Evolutionary conservation across 2,329 filamentous ascomycete species (phyloP), one percentile per base, ranked within the genome.

Genomic region (Neophaeococcomyces aloes): DNA sequence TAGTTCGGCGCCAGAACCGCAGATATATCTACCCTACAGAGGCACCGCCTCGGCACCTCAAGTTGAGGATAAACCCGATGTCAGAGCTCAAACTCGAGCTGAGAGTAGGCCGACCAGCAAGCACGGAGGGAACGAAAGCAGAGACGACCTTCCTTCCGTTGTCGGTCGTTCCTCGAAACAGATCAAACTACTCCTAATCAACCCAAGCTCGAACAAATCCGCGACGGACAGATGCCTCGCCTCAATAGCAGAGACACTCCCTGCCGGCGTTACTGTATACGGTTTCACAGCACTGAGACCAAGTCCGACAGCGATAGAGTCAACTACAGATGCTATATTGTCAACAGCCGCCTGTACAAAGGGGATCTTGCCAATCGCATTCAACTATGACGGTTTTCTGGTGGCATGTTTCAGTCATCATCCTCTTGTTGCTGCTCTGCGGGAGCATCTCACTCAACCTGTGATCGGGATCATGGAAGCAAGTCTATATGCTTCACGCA

Each of bases 381-480:
- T 71, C 11, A 57, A 61, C 3, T 71, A 68, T 53, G 62, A 70
- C 53, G 70, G 65, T 0, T 67, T 72, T 38, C 59, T 72, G 2
- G 64, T 74, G 2, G 68, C 69, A 2, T 72, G 68, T 57, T 72
- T 70, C 56, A 67, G 63, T 42, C 63, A 68, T 27, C 69, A 72
- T 46, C 63, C 66, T 1, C 59, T 72, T 2, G 68, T 68, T 44
- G 55, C 57, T 17, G 67, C 68, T 54, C 57, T 72, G 29, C 59
- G 67, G 1, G 69, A 72, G 48, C 68, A 71, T 40, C 59, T 67
- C 29, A 45, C 53, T 2, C 56, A 67, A 39, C 70, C 69, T 0
- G 57, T 66, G 3, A 64, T 71, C 2, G 70, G 70, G 2, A 72
- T 73, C 45, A 72, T 73, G 68, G 70, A 73, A 53, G 68, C 69